Evolutionary conservation across 257 asterid genomes (phyloP).

Genomic region (Eustoma russellianum): DNA sequence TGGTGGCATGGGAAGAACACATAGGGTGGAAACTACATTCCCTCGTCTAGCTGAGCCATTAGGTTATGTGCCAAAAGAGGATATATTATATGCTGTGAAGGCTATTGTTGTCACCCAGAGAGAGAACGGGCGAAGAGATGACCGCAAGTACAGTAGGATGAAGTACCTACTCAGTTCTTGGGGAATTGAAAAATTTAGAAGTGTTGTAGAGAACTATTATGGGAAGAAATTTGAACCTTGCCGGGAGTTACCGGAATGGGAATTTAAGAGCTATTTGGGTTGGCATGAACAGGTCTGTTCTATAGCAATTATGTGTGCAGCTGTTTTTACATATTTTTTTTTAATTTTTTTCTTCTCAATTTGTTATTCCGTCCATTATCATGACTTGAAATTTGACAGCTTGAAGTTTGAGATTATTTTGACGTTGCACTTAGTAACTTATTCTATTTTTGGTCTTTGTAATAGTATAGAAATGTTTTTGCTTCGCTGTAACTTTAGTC

Average conservation of each 20-base stretch:
- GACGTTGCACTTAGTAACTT: neutral
- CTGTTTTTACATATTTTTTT: too few relatives aligned
- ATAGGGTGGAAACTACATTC: conserved; percentile 74
- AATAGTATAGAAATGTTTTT: neutral
- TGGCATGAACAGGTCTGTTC: conserved; percentile 89
- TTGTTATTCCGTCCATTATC: neutral
- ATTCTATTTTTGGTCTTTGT: neutral
- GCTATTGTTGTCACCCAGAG: conserved; percentile 92
- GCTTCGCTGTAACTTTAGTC: neutral
- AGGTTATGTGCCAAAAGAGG: conserved; percentile 95
- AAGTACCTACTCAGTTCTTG: conserved; percentile 87
- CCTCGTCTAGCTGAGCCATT: conserved; percentile 84
- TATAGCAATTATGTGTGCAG: neutral
- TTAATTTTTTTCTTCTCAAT: neutral
- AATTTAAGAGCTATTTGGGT: conserved; percentile 91
- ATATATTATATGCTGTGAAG: conserved; percentile 79
- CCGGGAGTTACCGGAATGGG: conserved; percentile 87
- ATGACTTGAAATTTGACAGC: too few relatives aligned
- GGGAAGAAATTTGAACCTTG: conserved; percentile 79
- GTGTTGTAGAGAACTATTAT: conserved; percentile 73
- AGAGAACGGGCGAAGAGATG: conserved; percentile 97
- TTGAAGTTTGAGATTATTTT: neutral
- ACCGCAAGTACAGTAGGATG: conserved; percentile 93
- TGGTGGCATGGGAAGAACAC: conserved; percentile 99
- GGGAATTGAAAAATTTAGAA: conserved; percentile 91